Conservation (phyloP, 345 rosid species). For the Aurinia saxatilis region DNA sequence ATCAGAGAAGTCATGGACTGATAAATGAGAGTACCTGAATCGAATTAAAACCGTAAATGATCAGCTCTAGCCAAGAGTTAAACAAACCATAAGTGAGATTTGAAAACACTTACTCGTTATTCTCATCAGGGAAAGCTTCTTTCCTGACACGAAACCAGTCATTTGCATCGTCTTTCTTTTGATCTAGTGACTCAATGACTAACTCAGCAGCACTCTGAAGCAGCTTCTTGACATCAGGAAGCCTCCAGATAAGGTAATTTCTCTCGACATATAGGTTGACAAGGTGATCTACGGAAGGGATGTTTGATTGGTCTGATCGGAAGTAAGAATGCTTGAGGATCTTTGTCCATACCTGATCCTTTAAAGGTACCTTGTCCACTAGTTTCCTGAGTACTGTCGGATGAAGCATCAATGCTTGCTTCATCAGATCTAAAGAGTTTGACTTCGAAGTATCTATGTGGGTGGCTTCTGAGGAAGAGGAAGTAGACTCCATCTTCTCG, state of each 20-base stretch:
- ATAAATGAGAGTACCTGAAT: constrained; percentile 55
- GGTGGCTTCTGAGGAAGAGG: constrained; percentile 25
- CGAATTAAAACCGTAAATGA: neutral
- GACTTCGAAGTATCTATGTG: constrained; percentile 32
- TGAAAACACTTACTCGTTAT: constrained; percentile 59
- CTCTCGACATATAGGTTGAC: constrained; percentile 70
- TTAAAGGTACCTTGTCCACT: constrained; percentile 72
- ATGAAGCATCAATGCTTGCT: constrained; percentile 85
- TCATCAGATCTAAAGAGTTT: constrained; percentile 63
- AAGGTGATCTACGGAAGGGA: constrained; percentile 72
- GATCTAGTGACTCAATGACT: constrained; percentile 51
- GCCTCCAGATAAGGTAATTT: constrained; percentile 80
- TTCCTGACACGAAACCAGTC: constrained; percentile 73
- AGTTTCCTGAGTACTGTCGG: constrained; percentile 70
- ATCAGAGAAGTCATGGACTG: constrained; percentile 75
- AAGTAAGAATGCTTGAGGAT: constrained; percentile 57
- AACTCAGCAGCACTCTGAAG: constrained; percentile 47
- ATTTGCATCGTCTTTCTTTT: constrained; percentile 44
- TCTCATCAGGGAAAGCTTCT: constrained; percentile 74
- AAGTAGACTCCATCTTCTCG: constrained; percentile 40
- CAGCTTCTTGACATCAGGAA: constrained; percentile 76
- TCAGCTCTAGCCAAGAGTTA: neutral
- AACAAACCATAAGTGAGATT: neutral
- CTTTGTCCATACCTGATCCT: constrained; percentile 67
- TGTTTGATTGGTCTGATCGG: constrained; percentile 50